Percentiles rank a stretch among this genome's conserved stretches.
These are phyloP conservation scores for Elongisporangium anandrum DNA, from an alignment of 352 stramenopile genomes.

Conservation along the genomic window DNA sequence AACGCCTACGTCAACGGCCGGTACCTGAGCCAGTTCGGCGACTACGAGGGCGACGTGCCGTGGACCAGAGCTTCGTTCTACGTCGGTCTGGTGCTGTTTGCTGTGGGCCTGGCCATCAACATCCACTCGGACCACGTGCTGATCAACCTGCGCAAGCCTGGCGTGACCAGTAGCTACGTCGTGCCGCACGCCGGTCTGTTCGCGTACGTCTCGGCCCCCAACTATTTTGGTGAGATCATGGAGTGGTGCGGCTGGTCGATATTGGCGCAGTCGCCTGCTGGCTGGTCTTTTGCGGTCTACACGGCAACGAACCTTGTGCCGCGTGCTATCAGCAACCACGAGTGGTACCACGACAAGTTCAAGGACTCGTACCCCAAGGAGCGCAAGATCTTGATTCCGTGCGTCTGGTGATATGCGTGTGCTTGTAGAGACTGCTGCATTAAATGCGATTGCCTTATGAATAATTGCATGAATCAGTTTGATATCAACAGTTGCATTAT, in stretches of 20 bases:
- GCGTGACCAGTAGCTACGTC: conserved; percentile 43
- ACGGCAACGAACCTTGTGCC: conserved; percentile 44
- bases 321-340: conserved; percentile 42
- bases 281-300: conserved; percentile 45
- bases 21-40: conserved; percentile 54
- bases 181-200: conserved; percentile 65
- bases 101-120: conserved; percentile 51
- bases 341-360: conserved; percentile 58
- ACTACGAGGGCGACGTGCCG: conserved; percentile 35
- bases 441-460: background rate
- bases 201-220: conserved; percentile 65
- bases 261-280: conserved; percentile 48
- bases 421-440: background rate
- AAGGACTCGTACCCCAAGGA: conserved; percentile 28
- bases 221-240: conserved; percentile 74
- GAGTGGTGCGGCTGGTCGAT: conserved; percentile 70
- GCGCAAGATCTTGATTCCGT: conserved; percentile 33
- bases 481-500: background rate
- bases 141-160: conserved; percentile 54
- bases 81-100: conserved; percentile 40
- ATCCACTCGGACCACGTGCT: conserved; percentile 65
- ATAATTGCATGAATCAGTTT: background rate
- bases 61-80: conserved; percentile 48
- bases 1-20: conserved; percentile 72
- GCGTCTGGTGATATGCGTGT: conserved; percentile 23